These are phyloP conservation scores for Primulina eburnea DNA, from an alignment of 257 asterid genomes.

Conservation along the genomic window DNA sequence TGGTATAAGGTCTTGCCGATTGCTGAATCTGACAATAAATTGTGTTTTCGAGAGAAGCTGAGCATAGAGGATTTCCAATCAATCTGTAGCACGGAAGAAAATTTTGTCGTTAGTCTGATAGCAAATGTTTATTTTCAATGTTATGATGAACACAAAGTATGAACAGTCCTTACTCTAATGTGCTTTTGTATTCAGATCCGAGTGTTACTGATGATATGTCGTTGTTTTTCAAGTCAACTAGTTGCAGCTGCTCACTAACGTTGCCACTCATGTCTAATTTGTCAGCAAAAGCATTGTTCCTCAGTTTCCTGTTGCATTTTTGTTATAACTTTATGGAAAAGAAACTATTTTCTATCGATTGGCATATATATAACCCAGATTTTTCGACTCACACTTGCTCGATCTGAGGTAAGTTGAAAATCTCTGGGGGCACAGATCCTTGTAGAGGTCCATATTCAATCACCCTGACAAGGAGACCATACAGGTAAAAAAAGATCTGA, in stretches of 20 bases:
- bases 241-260: conserved; percentile 61
- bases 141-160: neutral
- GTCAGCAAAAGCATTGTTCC: conserved; percentile 67
- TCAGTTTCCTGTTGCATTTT: conserved; percentile 61
- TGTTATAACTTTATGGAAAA: neutral
- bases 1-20: conserved; percentile 66
- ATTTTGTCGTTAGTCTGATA: neutral
- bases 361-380: neutral
- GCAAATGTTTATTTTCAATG: neutral
- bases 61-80: conserved; percentile 91
- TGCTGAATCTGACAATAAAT: conserved; percentile 83
- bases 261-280: conserved; percentile 72
- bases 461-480: conserved; percentile 48
- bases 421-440: conserved; percentile 65
- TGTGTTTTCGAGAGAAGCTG: conserved; percentile 55
- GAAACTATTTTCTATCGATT: no score
- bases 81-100: conserved; percentile 42
- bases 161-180: conserved; percentile 54
- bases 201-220: conserved; percentile 70
- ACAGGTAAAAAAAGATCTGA: conserved; percentile 18
- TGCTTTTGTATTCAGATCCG: conserved; percentile 65
- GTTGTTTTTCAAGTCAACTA: conserved; percentile 76
- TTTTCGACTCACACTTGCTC: conserved; percentile 80
- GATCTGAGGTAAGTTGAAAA: conserved; percentile 73
- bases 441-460: conserved; percentile 75